Evolutionary conservation across 179 eudicot species (phyloP), one percentile per base, ranked within the genome.

Genomic region (Beta corolliflora): DNA sequence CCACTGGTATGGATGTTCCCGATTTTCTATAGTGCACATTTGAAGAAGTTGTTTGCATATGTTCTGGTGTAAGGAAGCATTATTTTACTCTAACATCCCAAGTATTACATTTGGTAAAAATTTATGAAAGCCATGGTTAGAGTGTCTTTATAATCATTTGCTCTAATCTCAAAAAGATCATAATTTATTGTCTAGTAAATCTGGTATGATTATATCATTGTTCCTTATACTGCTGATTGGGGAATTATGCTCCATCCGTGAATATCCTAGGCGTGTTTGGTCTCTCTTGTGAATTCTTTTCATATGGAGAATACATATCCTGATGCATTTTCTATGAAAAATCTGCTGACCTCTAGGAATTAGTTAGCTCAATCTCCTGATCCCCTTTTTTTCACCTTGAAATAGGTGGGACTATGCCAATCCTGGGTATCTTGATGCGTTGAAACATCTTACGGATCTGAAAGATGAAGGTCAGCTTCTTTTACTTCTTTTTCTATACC

Each of bases 321-420:
- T 31, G 19, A 45, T 73, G 55, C 36, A 80, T 18, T 15, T 55
- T 54, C 16, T 12, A 23, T 41, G n/a, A n/a, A 80, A 53, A 61
- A 3, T 59, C n/a, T 23, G 52, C 36, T 61, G 44, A 60, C 16
- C 71, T 52, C 21, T n/a, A 44, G 19, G 23, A 3, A 14, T 52
- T 21, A 5, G 56, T 6, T 29, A 53, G 58, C 59, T 18, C 18
- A 73, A 54, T 44, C 78, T 77, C 56, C 31, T 73, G 44, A 69
- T 46, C 48, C 46, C 64, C 50, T 25, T 25, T 46, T 69, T 59
- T n/a, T 78, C 68, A 73, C 44, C 82, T 78, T 83, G 82, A 81
- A 73, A 80, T 87, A 96, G 99, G 99, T 94, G 99, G 99, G 98
- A 95, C 82, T 95, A 95, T 86, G 76, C 99, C 82, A 96, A 96